Percentiles rank a stretch among this genome's conserved stretches.
Conservation (phyloP, 306 rosid genomes). For the Lupinus albus region DNA sequence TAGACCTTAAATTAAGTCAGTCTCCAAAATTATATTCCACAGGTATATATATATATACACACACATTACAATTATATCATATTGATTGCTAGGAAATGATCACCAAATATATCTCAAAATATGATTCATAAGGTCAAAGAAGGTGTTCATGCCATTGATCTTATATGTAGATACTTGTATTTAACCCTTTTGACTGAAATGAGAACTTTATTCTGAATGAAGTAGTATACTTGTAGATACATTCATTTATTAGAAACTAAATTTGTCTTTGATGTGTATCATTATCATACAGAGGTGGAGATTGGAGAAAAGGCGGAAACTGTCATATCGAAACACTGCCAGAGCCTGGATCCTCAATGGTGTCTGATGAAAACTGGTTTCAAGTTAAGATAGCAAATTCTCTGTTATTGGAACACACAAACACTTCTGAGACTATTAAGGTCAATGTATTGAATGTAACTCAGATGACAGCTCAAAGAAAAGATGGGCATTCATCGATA, state of each 20-base stretch:
- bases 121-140: too few relatives aligned
- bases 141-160: background rate
- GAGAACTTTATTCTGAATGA: background rate
- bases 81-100: too few relatives aligned
- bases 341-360: constrained; percentile 63
- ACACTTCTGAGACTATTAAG: constrained; percentile 35
- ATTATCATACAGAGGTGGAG: constrained; percentile 66
- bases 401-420: constrained; percentile 43
- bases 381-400: constrained; percentile 65
- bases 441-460: constrained; percentile 67
- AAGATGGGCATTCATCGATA: constrained; percentile 81
- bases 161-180: background rate
- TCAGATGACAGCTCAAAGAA: constrained; percentile 67
- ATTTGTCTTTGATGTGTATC: constrained; percentile 11
- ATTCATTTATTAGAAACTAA: constrained; percentile 12
- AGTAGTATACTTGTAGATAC: background rate
- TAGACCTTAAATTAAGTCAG: background rate
- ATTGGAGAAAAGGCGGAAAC: constrained; percentile 80
- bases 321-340: constrained; percentile 90
- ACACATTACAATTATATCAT: too few relatives aligned
- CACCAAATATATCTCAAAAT: too few relatives aligned
- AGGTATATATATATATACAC: background rate
- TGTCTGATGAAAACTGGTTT: constrained; percentile 58
- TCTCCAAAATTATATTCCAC: background rate
- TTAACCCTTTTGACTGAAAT: background rate